Conservation (phyloP, 2,329 filamentous ascomycete species). For the Botrytis aclada region DNA sequence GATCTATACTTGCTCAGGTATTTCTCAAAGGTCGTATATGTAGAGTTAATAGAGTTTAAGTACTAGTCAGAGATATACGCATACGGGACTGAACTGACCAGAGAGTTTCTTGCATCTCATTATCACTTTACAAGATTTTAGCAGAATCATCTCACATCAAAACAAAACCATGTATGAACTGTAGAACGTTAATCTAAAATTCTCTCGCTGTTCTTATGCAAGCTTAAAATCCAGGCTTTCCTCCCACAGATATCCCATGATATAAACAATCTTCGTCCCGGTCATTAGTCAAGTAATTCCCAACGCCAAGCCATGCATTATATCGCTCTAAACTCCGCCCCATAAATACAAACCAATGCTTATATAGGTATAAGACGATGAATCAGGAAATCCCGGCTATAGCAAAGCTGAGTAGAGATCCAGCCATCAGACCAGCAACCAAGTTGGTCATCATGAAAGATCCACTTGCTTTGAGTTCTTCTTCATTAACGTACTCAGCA, state of each 20-base stretch:
- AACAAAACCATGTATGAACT: background rate
- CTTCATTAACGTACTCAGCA: conserved; percentile 73
- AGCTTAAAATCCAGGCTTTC: background rate
- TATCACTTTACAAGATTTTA: background rate
- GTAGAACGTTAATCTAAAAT: background rate
- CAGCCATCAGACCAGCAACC: conserved; percentile 76
- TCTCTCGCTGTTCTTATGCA: background rate
- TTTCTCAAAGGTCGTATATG: background rate
- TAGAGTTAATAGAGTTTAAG: too few relatives aligned
- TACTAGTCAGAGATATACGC: background rate
- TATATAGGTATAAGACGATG: background rate
- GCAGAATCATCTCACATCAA: background rate
- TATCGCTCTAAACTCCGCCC: conserved; percentile 11
- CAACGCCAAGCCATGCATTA: conserved; percentile 10
- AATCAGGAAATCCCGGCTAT: conserved; percentile 44
- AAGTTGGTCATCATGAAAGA: conserved; percentile 92
- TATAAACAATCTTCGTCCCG: background rate
- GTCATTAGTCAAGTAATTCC: background rate
- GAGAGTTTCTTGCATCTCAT: background rate
- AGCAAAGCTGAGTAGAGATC: conserved; percentile 87
- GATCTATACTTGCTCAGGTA: background rate
- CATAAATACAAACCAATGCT: background rate
- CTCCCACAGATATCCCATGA: background rate
- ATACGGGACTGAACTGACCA: too few relatives aligned
- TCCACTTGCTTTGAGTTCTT: conserved; percentile 83